Evolutionary conservation across 2,329 filamentous ascomycete species (phyloP).

Genomic region (Diaporthe ilicicola): DNA sequence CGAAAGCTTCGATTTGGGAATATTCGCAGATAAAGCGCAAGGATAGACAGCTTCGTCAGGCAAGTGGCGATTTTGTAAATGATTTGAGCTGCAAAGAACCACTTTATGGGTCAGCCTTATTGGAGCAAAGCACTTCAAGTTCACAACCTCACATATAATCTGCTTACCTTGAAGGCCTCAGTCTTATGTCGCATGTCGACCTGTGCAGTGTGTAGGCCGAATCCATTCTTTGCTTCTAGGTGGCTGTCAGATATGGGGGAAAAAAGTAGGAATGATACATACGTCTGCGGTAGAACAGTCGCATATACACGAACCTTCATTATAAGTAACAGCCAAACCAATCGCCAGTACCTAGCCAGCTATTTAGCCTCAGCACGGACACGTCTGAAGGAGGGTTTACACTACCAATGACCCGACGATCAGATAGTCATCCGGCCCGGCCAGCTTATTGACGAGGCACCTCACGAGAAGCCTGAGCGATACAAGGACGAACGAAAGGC

Average conservation of each 20-base stretch:
- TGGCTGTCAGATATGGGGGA: neutral
- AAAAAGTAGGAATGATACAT: too few species aligned
- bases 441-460: slow-evolving; percentile 18
- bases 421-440: slow-evolving; percentile 30
- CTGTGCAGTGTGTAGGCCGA: slow-evolving; percentile 1
- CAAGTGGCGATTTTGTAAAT: slow-evolving; percentile 34
- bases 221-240: slow-evolving; percentile 4
- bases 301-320: neutral
- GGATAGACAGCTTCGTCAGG: slow-evolving; percentile 30
- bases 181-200: slow-evolving; percentile 5
- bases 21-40: slow-evolving; percentile 20
- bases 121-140: neutral
- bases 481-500: slow-evolving; percentile 32
- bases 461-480: slow-evolving; percentile 26
- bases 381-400: neutral
- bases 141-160: too few species aligned
- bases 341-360: neutral
- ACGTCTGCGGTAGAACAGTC: too few species aligned
- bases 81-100: slow-evolving; percentile 35
- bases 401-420: slow-evolving; percentile 32
- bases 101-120: slow-evolving; percentile 19
- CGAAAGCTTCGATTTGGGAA: neutral
- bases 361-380: neutral
- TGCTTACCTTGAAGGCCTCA: slow-evolving; percentile 7
- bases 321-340: slow-evolving; percentile 9